Evolutionary conservation across 2,329 filamentous ascomycete genomes (phyloP).

Genomic region (Penicillium sp.): DNA sequence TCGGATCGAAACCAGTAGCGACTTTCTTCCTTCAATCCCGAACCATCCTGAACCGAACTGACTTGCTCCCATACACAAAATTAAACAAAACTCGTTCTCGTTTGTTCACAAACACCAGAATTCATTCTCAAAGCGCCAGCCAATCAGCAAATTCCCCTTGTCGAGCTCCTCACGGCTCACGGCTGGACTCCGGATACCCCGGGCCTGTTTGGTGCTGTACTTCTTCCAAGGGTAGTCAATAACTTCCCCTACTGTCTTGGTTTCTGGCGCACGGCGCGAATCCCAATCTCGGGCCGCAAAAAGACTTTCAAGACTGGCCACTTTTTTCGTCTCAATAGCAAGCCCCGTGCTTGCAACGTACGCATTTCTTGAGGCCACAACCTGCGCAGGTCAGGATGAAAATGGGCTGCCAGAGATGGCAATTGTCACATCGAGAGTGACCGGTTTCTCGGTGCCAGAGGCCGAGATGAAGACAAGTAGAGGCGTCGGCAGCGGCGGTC

Average conservation of each 20-base stretch:
- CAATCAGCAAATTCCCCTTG: slow-evolving; percentile 30
- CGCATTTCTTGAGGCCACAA: slow-evolving; percentile 39
- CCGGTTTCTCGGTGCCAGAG: slow-evolving; percentile 37
- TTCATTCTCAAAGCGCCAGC: slow-evolving; percentile 17
- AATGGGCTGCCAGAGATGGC: slow-evolving; percentile 39
- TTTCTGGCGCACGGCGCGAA: slow-evolving; percentile 34
- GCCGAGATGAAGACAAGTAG: slow-evolving; percentile 36
- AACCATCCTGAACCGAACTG: no score
- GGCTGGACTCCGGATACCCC: slow-evolving; percentile 35
- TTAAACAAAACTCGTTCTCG: no score
- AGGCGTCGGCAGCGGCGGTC: background rate
- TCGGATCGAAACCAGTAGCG: background rate
- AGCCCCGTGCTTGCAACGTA: slow-evolving; percentile 39
- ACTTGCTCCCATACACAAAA: no score
- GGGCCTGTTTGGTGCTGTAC: slow-evolving; percentile 25
- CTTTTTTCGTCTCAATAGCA: no score
- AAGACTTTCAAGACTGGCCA: slow-evolving; percentile 6
- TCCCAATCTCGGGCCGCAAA: slow-evolving; percentile 31
- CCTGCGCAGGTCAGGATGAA: slow-evolving; percentile 38
- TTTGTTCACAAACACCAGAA: slow-evolving; percentile 26
- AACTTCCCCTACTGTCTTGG: slow-evolving; percentile 33
- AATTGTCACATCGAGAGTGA: slow-evolving; percentile 31
- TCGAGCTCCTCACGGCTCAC: slow-evolving; percentile 29
- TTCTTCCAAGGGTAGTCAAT: slow-evolving; percentile 29
- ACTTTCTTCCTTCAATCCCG: no score